These are phyloP conservation scores for Lanmaoa rubissima DNA, from an alignment of 768 basidiomycete species.

Conservation along the genomic window DNA sequence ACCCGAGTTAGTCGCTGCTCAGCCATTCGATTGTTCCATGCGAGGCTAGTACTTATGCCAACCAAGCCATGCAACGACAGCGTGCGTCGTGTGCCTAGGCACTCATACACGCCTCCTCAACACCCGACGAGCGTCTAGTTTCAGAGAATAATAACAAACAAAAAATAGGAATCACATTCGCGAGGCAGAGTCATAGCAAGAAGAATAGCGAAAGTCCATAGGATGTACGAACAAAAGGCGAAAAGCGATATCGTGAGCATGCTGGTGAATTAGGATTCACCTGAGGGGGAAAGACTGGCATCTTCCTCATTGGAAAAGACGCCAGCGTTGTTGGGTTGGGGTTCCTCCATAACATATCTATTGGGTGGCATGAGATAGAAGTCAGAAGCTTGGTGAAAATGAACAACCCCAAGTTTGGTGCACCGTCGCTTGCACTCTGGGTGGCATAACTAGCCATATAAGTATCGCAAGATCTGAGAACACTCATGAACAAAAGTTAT, in stretches of 20 bases:
- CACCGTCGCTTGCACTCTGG: neutral
- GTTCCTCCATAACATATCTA: slow-evolving; percentile 13
- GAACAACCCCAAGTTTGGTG: slow-evolving; percentile 12
- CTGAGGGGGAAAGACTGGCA: neutral
- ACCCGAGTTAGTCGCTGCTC: slow-evolving; percentile 14
- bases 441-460: slow-evolving; percentile 7
- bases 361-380: slow-evolving; percentile 9
- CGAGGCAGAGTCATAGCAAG: slow-evolving; percentile 2
- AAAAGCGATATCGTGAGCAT: neutral
- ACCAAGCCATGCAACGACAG: slow-evolving; percentile 16
- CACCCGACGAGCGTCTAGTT: neutral
- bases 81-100: slow-evolving; percentile 23
- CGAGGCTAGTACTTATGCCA: neutral
- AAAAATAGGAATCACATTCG: neutral
- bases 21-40: slow-evolving; percentile 7
- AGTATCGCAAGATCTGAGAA: neutral
- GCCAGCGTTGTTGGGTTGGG: neutral
- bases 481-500: neutral
- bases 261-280: slow-evolving; percentile 10
- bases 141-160: neutral
- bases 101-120: neutral
- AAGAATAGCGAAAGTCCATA: slow-evolving; percentile 2
- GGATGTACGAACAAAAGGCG: neutral
- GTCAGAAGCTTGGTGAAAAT: slow-evolving; percentile 9
- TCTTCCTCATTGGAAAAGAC: slow-evolving; percentile 1